Evolutionary conservation across 805 yeast genomes (phyloP).

Genomic region (Pichia scutulata): DNA sequence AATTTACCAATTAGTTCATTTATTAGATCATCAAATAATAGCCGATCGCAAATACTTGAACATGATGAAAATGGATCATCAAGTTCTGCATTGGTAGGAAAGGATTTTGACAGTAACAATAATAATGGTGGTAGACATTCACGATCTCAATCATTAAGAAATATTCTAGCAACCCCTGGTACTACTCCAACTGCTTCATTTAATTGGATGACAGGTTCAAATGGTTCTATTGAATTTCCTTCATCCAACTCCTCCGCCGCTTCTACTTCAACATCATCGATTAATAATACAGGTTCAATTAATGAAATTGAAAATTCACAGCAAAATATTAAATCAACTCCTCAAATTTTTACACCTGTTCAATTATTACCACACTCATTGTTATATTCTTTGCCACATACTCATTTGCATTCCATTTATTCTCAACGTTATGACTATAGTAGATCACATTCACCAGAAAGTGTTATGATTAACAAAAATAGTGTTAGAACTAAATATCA

Average conservation of each 20-base stretch:
- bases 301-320: not conserved
- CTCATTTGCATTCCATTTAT: slow-evolving; percentile 3
- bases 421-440: slow-evolving; percentile 3
- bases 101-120: not conserved
- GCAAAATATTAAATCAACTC: slow-evolving; percentile 8
- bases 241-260: not conserved
- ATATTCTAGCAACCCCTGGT: slow-evolving; percentile 25
- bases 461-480: not conserved
- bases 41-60: not conserved
- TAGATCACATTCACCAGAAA: slow-evolving; percentile 6
- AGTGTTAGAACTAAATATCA: slow-evolving; percentile 8
- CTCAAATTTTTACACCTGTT: slow-evolving; percentile 17
- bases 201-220: slow-evolving; percentile 4
- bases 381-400: not conserved
- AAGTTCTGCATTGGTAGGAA: too few species aligned
- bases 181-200: slow-evolving; percentile 21
- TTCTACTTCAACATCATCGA: not conserved
- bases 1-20: slow-evolving; percentile 12
- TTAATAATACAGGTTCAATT: not conserved
- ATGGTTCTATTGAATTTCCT: slow-evolving; percentile 1
- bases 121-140: slow-evolving; percentile 9
- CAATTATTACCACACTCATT: slow-evolving; percentile 6
- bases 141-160: slow-evolving; percentile 20
- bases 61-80: not conserved
- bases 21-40: not conserved